A percentile compares a stretch with the other conserved stretches of the same genome.
Conservation (phyloP, 768 basidiomycete species). For the Lactarius pseudohatsudake region DNA sequence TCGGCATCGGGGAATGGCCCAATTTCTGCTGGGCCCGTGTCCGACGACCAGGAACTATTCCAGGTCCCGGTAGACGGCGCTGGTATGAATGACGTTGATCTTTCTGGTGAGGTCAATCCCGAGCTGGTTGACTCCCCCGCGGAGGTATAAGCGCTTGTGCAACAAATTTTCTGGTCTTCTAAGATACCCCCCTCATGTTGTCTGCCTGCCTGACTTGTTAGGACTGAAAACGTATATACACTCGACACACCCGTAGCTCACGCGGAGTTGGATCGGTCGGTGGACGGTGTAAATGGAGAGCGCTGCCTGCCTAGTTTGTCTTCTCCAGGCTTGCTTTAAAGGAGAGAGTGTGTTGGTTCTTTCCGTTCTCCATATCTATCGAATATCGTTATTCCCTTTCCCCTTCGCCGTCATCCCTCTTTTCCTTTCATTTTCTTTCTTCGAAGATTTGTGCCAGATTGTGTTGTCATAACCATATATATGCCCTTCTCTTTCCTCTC, state of each 20-base stretch:
- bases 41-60: slow-evolving; percentile 26
- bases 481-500: slow-evolving; percentile 11
- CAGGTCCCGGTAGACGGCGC: slow-evolving; percentile 19
- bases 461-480: slow-evolving; percentile 20
- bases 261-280: slow-evolving; percentile 14
- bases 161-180: neutral
- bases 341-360: slow-evolving; percentile 21
- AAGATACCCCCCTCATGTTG: slow-evolving; percentile 23
- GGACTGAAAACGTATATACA: slow-evolving; percentile 24
- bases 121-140: slow-evolving; percentile 20
- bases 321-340: slow-evolving; percentile 14
- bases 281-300: slow-evolving; percentile 25
- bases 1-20: slow-evolving; percentile 47
- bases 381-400: slow-evolving; percentile 28
- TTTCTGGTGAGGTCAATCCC: slow-evolving; percentile 6
- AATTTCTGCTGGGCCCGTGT: slow-evolving; percentile 6
- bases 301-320: slow-evolving; percentile 10
- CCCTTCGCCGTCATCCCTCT: slow-evolving; percentile 19
- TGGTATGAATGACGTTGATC: slow-evolving; percentile 19
- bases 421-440: neutral
- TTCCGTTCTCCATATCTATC: slow-evolving; percentile 26
- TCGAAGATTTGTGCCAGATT: slow-evolving; percentile 6
- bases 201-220: slow-evolving; percentile 12
- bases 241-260: slow-evolving; percentile 17
- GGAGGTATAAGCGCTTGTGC: slow-evolving; percentile 10